A percentile compares a stretch with the other conserved stretches of the same genome.
phyloP scores from a whole-genome alignment of 805 yeast species.

The Helenozyma rhizophorensis region DNA sequence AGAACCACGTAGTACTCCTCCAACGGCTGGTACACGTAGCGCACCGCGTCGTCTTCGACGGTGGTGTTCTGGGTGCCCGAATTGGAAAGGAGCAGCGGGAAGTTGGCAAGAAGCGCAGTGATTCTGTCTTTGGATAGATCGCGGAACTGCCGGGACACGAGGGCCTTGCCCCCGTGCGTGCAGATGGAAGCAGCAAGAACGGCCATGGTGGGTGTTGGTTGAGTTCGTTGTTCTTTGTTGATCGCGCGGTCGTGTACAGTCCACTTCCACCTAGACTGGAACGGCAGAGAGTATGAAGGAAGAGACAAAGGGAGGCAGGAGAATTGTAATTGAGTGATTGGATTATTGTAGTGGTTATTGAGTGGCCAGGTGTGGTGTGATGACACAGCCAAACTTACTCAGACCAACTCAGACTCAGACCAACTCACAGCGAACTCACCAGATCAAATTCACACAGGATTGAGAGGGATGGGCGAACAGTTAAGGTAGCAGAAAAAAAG shows the following conservation, averaged over 20 bases:
- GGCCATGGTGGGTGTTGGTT: conserved; percentile 42
- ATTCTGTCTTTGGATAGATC: conserved; percentile 82
- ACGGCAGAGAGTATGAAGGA: background rate
- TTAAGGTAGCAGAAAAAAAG: no score
- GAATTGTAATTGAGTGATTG: no score
- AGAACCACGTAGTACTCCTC: conserved; percentile 90
- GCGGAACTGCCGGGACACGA: conserved; percentile 86
- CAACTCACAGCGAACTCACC: no score
- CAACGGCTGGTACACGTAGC: conserved; percentile 93
- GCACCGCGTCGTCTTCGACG: conserved; percentile 84
- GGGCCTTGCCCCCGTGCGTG: conserved; percentile 88
- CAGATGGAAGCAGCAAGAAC: conserved; percentile 93
- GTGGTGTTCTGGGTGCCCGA: conserved; percentile 82
- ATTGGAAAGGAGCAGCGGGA: conserved; percentile 73
- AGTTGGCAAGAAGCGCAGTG: conserved; percentile 77
- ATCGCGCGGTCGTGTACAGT: no score
- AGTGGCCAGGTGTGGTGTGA: no score
- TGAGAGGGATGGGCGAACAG: no score
- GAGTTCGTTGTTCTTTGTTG: conserved; percentile 1
- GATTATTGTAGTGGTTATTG: no score
- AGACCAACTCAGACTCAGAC: no score
- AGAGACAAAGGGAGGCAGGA: background rate
- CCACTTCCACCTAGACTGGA: background rate
- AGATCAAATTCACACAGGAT: no score
- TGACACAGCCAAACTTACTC: no score